Base-by-base conservation (phyloP, 352 stramenopile species). In the Phytophthora sp. region DNA sequence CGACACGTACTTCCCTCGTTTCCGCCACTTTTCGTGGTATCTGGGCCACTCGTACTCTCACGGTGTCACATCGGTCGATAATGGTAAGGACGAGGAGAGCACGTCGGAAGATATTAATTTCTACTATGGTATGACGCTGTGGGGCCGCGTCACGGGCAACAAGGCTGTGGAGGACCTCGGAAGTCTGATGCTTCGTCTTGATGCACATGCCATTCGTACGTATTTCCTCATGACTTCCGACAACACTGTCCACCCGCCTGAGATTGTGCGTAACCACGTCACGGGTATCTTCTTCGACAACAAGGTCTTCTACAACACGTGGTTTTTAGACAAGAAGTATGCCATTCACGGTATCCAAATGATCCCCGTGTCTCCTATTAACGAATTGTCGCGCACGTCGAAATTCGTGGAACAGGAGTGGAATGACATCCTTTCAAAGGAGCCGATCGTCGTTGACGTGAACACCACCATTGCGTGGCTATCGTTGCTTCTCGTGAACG, bases 81-180 rank as follows among this genome's bases (percentile, higher is more conserved):
- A 91, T 31, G 85, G 82, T 39, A 93, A 93, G 60, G 85, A 93
- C 27, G 77, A 90, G 31, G 85, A 93, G 55, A 89, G 76, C 7
- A 88, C 83, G 4, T 90, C 82, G 0, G 86, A 94, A 46, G 86
- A 94, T 49, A 79, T 92, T 56, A 94, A 94, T 60, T 91, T 94
- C 39, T 80, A 77, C 66, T 92, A 91, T 59, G 83, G 78, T 26
- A 91, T 94, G 83, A 88, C 77, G 46, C 46, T 94, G n/a, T 94
- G 80, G 80, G 83, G 86, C 4, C 62, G 76, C 36, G 80, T 81
- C 9, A 86, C 73, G 4, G 81, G 74, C 1, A 77, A 88, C 52
- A 77, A 82, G 50, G 66, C 54, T 8, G 68, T 94, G 15, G 83
- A 90, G 56, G 74, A 88, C 20, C 74, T 94, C 1, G 86, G 83